Conservation (phyloP, 331 rosid species). For the Quercus phellos region DNA sequence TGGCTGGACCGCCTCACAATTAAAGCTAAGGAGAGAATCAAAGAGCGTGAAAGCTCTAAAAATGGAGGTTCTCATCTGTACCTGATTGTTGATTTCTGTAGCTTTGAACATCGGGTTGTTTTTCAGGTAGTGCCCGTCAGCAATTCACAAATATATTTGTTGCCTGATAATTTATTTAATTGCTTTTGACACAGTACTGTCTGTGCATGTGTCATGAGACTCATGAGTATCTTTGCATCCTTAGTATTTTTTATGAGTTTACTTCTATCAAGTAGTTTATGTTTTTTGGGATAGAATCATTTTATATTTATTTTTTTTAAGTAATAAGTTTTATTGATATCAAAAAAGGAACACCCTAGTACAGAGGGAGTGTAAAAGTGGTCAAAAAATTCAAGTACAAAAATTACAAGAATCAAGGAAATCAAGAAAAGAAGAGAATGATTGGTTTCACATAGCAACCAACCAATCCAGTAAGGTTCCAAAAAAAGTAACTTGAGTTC, state of each 20-base stretch:
- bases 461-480: too few species aligned
- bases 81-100: conserved; percentile 82
- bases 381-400: too few species aligned
- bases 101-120: conserved; percentile 91
- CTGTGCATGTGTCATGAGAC: too few species aligned
- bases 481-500: too few species aligned
- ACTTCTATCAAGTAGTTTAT: neutral
- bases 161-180: neutral
- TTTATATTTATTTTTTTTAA: neutral
- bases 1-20: conserved; percentile 95
- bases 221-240: neutral
- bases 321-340: too few species aligned
- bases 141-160: conserved; percentile 3
- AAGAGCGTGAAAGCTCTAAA: conserved; percentile 67
- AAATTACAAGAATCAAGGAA: too few species aligned
- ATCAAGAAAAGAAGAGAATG: too few species aligned
- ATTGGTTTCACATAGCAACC: too few species aligned
- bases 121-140: conserved; percentile 67
- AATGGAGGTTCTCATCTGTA: conserved; percentile 76
- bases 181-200: neutral
- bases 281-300: neutral
- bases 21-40: conserved; percentile 70
- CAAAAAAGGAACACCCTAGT: too few species aligned
- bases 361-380: too few species aligned
- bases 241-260: neutral